These are phyloP conservation scores for Rosa multiflora DNA, from an alignment of 306 rosid genomes.

Conservation along the genomic window DNA sequence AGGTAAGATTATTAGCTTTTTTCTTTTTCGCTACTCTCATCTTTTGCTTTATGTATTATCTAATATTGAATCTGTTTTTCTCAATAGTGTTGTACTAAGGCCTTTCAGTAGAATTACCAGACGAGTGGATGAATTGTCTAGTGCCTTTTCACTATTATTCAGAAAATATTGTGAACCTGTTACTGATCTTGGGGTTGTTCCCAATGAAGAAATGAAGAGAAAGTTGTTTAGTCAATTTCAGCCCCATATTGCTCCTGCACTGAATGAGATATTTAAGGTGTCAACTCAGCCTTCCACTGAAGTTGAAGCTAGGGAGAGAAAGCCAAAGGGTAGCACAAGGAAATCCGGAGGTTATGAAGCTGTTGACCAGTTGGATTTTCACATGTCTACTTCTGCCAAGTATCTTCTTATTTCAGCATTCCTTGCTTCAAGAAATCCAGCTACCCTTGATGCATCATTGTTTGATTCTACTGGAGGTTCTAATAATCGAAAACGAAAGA, in stretches of 20 bases:
- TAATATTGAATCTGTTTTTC: constrained; percentile 29
- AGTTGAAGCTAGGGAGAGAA: constrained; percentile 48
- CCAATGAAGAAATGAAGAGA: constrained; percentile 64
- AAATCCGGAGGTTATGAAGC: constrained; percentile 46
- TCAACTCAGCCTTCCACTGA: constrained; percentile 49
- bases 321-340: constrained; percentile 44
- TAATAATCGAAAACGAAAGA: constrained; percentile 67
- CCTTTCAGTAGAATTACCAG: constrained; percentile 73
- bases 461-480: constrained; percentile 88
- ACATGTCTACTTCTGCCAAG: constrained; percentile 85
- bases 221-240: constrained; percentile 51
- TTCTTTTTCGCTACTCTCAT: constrained; percentile 3
- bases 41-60: constrained; percentile 20
- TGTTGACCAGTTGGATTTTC: constrained; percentile 62
- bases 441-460: constrained; percentile 91
- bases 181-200: constrained; percentile 50
- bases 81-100: constrained; percentile 59
- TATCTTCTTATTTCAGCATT: constrained; percentile 94
- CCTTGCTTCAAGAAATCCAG: constrained; percentile 97
- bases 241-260: constrained; percentile 61
- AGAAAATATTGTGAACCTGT: constrained; percentile 67
- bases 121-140: constrained; percentile 66
- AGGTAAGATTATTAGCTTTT: constrained; percentile 42
- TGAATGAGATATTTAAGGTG: constrained; percentile 75
- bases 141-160: constrained; percentile 56